Conservation (phyloP, 2,329 filamentous ascomycete genomes). For the Chrysoporthe puriensis region DNA sequence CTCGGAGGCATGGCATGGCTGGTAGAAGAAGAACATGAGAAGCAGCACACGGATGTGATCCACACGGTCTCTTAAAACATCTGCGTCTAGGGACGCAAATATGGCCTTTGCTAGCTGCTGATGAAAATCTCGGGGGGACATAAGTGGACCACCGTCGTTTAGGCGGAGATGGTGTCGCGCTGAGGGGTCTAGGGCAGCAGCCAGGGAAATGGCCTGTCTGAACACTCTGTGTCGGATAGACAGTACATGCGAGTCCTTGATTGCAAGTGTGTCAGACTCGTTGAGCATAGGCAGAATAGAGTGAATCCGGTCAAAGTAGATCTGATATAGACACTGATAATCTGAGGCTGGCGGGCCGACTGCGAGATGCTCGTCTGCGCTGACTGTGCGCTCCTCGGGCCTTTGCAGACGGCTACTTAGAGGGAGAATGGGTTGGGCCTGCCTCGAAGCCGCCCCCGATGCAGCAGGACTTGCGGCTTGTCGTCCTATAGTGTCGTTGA, state of each 20-base stretch:
- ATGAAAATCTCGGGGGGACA: slow-evolving; percentile 53
- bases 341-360: slow-evolving; percentile 53
- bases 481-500: background rate
- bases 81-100: slow-evolving; percentile 55
- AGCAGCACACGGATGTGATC: slow-evolving; percentile 58
- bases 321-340: slow-evolving; percentile 47
- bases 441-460: background rate
- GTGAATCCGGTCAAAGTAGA: slow-evolving; percentile 58
- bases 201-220: slow-evolving; percentile 58
- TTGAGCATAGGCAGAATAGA: slow-evolving; percentile 59
- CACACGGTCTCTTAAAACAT: slow-evolving; percentile 57
- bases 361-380: slow-evolving; percentile 44
- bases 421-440: background rate
- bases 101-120: slow-evolving; percentile 52
- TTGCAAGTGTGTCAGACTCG: slow-evolving; percentile 38
- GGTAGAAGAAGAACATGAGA: slow-evolving; percentile 62
- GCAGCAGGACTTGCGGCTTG: no score
- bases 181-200: slow-evolving; percentile 54
- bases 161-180: slow-evolving; percentile 51
- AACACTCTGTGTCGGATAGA: slow-evolving; percentile 45
- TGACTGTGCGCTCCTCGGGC: background rate
- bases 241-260: slow-evolving; percentile 32
- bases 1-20: slow-evolving; percentile 57
- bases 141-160: slow-evolving; percentile 43
- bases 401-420: background rate